phyloP scores from a whole-genome alignment of 441 rosid species.

The Melianthus villosus region DNA sequence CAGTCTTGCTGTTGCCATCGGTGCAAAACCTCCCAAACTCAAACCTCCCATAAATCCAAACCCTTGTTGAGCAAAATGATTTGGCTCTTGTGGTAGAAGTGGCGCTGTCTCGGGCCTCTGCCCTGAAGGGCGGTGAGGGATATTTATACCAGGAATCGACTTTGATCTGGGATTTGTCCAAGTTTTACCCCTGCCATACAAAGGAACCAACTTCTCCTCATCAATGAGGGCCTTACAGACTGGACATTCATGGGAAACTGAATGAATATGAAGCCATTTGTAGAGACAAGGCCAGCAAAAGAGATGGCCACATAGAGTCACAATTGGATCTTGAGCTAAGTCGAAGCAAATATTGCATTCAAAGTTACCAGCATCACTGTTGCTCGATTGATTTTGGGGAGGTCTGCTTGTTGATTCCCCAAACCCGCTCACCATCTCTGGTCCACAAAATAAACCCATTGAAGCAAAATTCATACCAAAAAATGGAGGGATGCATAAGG shows the following conservation, averaged over 20 bases:
- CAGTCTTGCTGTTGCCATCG: constrained; percentile 50
- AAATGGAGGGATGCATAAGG: too few species aligned
- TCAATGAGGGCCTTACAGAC: constrained; percentile 74
- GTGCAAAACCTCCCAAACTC: constrained; percentile 45
- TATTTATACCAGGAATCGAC: constrained; percentile 43
- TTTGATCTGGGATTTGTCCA: constrained; percentile 65
- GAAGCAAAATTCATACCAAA: too few species aligned
- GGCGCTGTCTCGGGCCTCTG: constrained; percentile 82
- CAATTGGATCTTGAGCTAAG: constrained; percentile 43
- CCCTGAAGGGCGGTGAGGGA: constrained; percentile 76
- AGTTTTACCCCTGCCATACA: constrained; percentile 80
- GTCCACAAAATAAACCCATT: too few species aligned
- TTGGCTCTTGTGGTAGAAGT: constrained; percentile 47
- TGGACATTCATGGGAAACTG: constrained; percentile 57
- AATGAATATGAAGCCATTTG: constrained; percentile 49
- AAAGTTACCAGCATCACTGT: too few species aligned
- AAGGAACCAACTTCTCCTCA: constrained; percentile 77
- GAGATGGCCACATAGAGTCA: constrained; percentile 55
- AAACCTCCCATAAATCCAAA: constrained; percentile 51
- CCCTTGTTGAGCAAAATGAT: constrained; percentile 44
- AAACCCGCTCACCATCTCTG: constrained; percentile 42
- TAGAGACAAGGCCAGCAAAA: constrained; percentile 64
- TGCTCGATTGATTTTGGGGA: constrained; percentile 35
- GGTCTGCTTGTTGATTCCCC: constrained; percentile 49
- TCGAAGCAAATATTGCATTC: constrained; percentile 58